Evolutionary conservation across 2,329 filamentous ascomycete genomes (phyloP), one percentile per base, ranked within the genome.

Genomic region (Chaetomiaceae sp.): DNA sequence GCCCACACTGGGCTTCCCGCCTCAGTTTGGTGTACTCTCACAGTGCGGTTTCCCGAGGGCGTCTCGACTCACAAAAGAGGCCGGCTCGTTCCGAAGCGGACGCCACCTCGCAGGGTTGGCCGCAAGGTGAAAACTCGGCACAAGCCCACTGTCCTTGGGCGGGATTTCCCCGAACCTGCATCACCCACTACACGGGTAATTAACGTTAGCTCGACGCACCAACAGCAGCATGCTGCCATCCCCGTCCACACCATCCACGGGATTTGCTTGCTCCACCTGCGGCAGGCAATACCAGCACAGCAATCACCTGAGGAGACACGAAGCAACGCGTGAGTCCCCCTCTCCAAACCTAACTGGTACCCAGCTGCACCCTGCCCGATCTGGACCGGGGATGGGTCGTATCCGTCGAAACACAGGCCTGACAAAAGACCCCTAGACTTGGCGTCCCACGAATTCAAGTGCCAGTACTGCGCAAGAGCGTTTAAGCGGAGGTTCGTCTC

Each of bases 261-360:
- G 14, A 9, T 49, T 53, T 16, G 16, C 31, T 8, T 53, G 51
- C 20, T 25, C 23, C 9, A 37, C 30, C 3, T 53, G 46, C 38
- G 37, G 41, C 14, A 37, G 33, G 21, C 34, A 49, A 34, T 53
- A 53, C 12, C 37, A 38, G 17, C 46, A 49, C 41, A 49, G 30
- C 14, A 53, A 34, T 23, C 51, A 53, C 27, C 41, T 53, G 3
- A 45, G 46, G 27, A 17, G 51, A 10, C 45, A 53, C 16, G 41
- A 53, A 49, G 42, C 42, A 2, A 46, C 46, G 4, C 51, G 51
- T 53, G 7, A 38, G 45, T 49, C 19, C n/a, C 19, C 25, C 31
- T 23, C 13, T 31, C n/a, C n/a, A n/a, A n/a, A n/a, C n/a, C n/a
- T n/a, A n/a, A n/a, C n/a, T n/a, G n/a, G n/a, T n/a, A n/a, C n/a